A percentile compares a stretch with the other conserved stretches of the same genome.
Conservation (phyloP, 768 basidiomycete genomes). For the Suillus tomentosus region DNA sequence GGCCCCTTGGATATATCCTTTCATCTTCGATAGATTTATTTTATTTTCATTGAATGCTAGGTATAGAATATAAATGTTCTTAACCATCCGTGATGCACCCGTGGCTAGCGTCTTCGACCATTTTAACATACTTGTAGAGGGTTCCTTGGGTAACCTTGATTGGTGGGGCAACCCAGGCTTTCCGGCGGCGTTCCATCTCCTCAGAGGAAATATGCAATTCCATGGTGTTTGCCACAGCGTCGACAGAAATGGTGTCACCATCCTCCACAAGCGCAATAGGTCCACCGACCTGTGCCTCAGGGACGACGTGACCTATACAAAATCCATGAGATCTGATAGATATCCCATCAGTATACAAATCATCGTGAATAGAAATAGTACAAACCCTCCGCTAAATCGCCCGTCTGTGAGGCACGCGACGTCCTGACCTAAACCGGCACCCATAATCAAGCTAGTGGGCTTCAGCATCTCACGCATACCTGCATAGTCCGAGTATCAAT, state of each 20-base stretch:
- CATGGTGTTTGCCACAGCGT: slow-evolving; percentile 85
- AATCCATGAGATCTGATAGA: slow-evolving; percentile 86
- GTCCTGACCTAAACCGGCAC: slow-evolving; percentile 92
- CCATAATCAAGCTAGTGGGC: slow-evolving; percentile 97
- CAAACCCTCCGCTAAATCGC: slow-evolving; percentile 96
- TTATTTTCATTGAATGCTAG: slow-evolving; percentile 5
- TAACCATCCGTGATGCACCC: slow-evolving; percentile 91
- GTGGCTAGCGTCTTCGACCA: slow-evolving; percentile 87
- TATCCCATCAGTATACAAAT: slow-evolving; percentile 18
- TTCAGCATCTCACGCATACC: slow-evolving; percentile 99
- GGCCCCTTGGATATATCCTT: slow-evolving; percentile 16
- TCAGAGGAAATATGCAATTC: slow-evolving; percentile 75
- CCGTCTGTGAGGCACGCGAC: slow-evolving; percentile 98
- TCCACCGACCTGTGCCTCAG: slow-evolving; percentile 93
- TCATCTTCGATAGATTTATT: slow-evolving; percentile 12
- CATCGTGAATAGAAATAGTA: slow-evolving; percentile 24
- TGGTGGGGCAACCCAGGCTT: slow-evolving; percentile 80
- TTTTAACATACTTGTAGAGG: slow-evolving; percentile 86
- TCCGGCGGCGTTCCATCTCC: slow-evolving; percentile 74
- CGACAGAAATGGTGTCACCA: slow-evolving; percentile 85
- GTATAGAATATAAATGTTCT: slow-evolving; percentile 19
- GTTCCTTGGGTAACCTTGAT: slow-evolving; percentile 83
- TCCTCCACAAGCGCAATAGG: slow-evolving; percentile 90
- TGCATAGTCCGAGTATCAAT: slow-evolving; percentile 31
- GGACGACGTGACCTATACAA: slow-evolving; percentile 95